Percentiles rank a stretch among this genome's conserved stretches.
Evolutionary conservation across 2,329 filamentous ascomycete genomes (phyloP).

Genomic region (Calonectria crousiana): DNA sequence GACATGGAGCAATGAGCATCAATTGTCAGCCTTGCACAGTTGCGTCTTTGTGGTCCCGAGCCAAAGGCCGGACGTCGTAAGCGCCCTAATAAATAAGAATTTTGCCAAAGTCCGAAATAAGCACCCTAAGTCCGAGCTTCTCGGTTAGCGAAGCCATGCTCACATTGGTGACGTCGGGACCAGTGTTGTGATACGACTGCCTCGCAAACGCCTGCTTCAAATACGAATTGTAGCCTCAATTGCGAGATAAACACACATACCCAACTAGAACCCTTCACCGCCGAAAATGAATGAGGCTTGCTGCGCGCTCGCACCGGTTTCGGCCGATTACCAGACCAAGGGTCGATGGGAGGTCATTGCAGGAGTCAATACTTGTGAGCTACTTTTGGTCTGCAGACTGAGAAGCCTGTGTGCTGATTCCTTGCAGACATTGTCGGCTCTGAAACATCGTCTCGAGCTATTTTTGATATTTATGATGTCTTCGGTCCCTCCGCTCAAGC

Average conservation of each 20-base stretch:
- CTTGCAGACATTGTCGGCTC: slow-evolving; percentile 46
- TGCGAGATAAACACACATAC: background rate
- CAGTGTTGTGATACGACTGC: background rate
- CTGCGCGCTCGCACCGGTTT: slow-evolving; percentile 51
- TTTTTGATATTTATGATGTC: slow-evolving; percentile 60
- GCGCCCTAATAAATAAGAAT: background rate
- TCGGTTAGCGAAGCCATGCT: background rate
- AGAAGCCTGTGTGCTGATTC: background rate
- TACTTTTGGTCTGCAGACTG: background rate
- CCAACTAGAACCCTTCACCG: background rate
- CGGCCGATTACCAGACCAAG: slow-evolving; percentile 54
- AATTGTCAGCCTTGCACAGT: too few species aligned
- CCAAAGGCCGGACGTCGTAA: background rate
- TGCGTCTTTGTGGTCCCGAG: background rate
- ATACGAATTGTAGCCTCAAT: background rate
- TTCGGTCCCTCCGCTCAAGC: slow-evolving; percentile 60
- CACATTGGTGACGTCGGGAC: background rate
- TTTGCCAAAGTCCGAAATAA: background rate
- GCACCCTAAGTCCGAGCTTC: background rate
- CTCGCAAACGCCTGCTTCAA: background rate
- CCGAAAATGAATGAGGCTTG: slow-evolving; percentile 39
- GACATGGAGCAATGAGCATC: background rate
- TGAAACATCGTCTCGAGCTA: background rate
- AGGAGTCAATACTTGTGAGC: slow-evolving; percentile 57
- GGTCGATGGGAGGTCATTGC: slow-evolving; percentile 55